These are phyloP conservation scores for Dothideomycetes sp. DNA, from an alignment of 2,329 filamentous ascomycete species.

Conservation along the genomic window DNA sequence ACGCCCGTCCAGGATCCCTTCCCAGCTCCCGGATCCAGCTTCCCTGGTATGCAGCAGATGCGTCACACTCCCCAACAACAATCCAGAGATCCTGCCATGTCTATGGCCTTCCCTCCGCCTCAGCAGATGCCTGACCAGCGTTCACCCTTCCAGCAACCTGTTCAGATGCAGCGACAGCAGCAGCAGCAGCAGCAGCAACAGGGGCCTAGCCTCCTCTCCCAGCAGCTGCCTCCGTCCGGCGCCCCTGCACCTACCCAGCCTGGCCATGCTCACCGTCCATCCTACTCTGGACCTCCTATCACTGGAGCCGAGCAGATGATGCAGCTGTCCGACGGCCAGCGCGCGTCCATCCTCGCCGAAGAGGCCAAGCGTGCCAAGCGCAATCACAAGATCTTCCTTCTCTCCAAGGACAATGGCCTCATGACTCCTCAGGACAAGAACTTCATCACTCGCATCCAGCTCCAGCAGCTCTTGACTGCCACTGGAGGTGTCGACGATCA, in stretches of 20 bases:
- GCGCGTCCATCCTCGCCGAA: conserved; percentile 72
- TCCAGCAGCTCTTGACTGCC: conserved; percentile 89
- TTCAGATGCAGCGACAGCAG: conserved; percentile 19
- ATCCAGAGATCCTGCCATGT: conserved; percentile 35
- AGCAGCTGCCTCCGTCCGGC: conserved; percentile 5
- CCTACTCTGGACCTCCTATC: conserved; percentile 45
- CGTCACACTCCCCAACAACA: conserved; percentile 46
- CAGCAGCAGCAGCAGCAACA: conserved; percentile 24
- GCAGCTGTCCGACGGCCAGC: conserved; percentile 74
- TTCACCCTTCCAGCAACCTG: conserved; percentile 25
- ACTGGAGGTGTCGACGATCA: conserved; percentile 78
- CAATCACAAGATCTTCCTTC: conserved; percentile 92
- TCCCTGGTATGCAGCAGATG: conserved; percentile 59
- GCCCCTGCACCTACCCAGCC: conserved; percentile 4
- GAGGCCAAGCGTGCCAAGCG: conserved; percentile 93
- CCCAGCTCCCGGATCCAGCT: conserved; percentile 17
- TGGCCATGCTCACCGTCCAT: conserved; percentile 37
- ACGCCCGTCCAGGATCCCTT: conserved; percentile 29
- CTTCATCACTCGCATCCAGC: conserved; percentile 94
- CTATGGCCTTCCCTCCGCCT: conserved; percentile 21
- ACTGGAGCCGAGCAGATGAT: conserved; percentile 64
- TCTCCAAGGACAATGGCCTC: conserved; percentile 88
- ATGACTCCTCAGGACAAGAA: conserved; percentile 99
- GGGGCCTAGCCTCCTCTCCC: conserved; percentile 16
- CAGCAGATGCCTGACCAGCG: conserved; percentile 2